Percentiles rank a stretch among this genome's conserved stretches.
phyloP scores from a whole-genome alignment of 2,329 filamentous ascomycete genomes.

The Colletotrichum sidae region DNA sequence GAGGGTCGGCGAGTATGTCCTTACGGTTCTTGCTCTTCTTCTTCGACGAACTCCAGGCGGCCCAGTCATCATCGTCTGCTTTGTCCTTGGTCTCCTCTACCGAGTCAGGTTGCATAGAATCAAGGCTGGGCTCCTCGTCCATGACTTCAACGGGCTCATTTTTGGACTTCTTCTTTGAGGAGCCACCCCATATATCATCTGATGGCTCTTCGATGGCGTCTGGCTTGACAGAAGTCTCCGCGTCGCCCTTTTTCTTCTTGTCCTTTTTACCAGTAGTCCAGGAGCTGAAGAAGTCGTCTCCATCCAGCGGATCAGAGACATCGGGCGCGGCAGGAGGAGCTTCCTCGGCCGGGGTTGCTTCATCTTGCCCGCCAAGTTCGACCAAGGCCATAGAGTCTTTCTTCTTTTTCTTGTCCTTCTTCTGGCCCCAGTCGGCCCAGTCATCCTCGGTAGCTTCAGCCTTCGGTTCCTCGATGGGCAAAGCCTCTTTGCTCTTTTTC shows the following conservation, averaged over 20 bases:
- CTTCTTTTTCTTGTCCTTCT: conserved; percentile 62
- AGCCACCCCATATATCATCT: conserved; percentile 53
- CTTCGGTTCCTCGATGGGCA: conserved; percentile 27
- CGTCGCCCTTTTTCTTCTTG: conserved; percentile 46
- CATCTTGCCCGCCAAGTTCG: conserved; percentile 46
- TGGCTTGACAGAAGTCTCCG: conserved; percentile 44
- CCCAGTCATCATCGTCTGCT: conserved; percentile 57
- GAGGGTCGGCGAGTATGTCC: conserved; percentile 53
- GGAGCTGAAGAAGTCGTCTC: conserved; percentile 66
- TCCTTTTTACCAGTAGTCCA: conserved; percentile 68
- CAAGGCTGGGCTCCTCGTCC: conserved; percentile 55
- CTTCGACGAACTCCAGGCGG: conserved; percentile 55
- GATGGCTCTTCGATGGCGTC: conserved; percentile 57
- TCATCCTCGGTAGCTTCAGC: conserved; percentile 33
- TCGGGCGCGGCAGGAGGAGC: conserved; percentile 45
- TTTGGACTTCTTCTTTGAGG: conserved; percentile 60
- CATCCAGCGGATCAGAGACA: conserved; percentile 47
- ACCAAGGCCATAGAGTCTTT: conserved; percentile 51
- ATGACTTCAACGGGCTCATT: conserved; percentile 62
- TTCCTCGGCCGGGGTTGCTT: conserved; percentile 41
- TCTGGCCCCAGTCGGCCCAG: conserved; percentile 43
- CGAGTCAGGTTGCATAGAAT: conserved; percentile 59
- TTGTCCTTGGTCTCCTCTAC: conserved; percentile 57
- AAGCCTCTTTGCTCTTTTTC: conserved; percentile 46
- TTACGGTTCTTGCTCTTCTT: conserved; percentile 56